Conservation (phyloP, 148 eudicot genomes). For the Vaccinium vitisidaea region DNA sequence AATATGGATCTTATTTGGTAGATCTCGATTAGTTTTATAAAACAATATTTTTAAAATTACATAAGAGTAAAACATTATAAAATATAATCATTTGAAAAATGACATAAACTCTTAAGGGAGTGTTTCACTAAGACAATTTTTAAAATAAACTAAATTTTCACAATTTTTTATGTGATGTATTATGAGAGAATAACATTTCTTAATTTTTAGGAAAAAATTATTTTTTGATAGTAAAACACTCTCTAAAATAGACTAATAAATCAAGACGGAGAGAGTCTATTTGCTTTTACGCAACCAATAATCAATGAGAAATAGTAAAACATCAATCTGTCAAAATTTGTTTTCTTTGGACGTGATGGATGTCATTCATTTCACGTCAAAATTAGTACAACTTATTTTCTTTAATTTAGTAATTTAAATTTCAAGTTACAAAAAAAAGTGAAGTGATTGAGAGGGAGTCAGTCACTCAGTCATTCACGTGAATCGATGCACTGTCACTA, state of each 20-base stretch:
- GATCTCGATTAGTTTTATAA: too few species aligned
- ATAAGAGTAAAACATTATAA: too few species aligned
- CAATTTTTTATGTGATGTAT: too few species aligned
- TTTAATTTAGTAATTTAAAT: not conserved
- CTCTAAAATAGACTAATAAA: too few species aligned
- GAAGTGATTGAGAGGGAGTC: not conserved
- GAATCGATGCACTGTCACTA: conserved; percentile 10
- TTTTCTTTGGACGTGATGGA: not conserved
- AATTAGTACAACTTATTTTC: not conserved
- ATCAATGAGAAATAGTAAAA: not conserved
- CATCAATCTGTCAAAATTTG: conserved; percentile 11
- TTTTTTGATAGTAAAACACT: too few species aligned
- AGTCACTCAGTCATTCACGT: not conserved
- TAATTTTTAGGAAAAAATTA: not conserved
- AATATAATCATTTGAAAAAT: too few species aligned
- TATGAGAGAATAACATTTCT: not conserved
- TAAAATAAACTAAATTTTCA: too few species aligned
- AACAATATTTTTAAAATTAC: too few species aligned
- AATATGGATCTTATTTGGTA: too few species aligned
- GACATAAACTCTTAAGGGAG: too few species aligned
- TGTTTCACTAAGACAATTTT: too few species aligned
- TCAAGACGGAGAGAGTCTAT: not conserved
- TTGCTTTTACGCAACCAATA: not conserved
- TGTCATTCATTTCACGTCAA: conserved; percentile 17
- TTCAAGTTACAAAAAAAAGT: not conserved